Base-by-base conservation (phyloP, 2,329 filamentous ascomycete genomes). In the Fusarium tuaranense region DNA sequence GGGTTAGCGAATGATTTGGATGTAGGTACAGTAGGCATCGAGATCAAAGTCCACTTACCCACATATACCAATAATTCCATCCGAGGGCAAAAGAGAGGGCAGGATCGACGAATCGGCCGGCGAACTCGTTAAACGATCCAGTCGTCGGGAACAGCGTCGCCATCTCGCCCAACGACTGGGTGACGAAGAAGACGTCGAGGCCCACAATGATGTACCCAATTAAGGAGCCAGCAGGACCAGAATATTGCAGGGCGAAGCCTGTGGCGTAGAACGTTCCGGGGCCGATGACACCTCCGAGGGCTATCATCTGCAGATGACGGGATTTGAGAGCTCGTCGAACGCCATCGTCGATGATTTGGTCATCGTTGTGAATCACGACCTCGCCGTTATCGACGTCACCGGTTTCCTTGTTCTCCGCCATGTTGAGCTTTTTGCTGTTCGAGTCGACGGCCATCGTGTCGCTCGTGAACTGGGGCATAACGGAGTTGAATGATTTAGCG, bases 161-260 rank as follows among this genome's bases (percentile, higher is more conserved):
- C 93, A 96, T 95, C 82, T 95, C 93, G 71, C 93, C 93, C 10
- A 96, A 89, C 67, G 89, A 91, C 65, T 90, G 91, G 92, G 95
- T 95, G 22, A 53, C 27, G 4, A 25, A 53, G 48, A 27, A 53
- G 22, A 53, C 27, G 8, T 73, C 83, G 60, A 91, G 82, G 74
- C 92, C 92, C 73, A 93, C 88, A 71, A 92, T 82, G 48, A 88
- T 86, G 84, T 94, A 94, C 9, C 91, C 91, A 80, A 94, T 92
- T 76, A 94, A 86, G 80, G 94, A 89, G 12, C 91, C 89, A 34
- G 84, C 92, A 59, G 92, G 92, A 0, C 86, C 86, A 41, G 85
- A 84, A 71, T 86, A 82, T 27, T 86, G 86, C 32, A 88, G 84
- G 2, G 86, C 86, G 77, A 85, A 85, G 67, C 87, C 87, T 36